phyloP scores from a whole-genome alignment of 1,139 yeast species.

The Taiozyma sp. region DNA sequence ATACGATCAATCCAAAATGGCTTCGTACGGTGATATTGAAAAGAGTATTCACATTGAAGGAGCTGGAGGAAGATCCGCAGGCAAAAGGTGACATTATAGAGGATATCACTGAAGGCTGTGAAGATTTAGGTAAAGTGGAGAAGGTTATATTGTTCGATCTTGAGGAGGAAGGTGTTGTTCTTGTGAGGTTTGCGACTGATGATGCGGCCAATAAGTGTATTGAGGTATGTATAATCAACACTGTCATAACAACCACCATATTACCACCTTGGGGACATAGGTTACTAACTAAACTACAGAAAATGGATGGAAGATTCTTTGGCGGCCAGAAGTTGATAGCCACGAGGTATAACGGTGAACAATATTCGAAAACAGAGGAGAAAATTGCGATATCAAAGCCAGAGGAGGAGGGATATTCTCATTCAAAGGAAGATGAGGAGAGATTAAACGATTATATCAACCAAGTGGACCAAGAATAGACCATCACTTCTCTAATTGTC shows the following conservation, averaged over 20 bases:
- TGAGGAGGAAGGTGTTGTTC: constrained; percentile 49
- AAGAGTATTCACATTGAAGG: constrained; percentile 44
- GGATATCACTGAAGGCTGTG: constrained; percentile 65
- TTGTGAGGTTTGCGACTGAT: constrained; percentile 43
- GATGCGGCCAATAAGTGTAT: constrained; percentile 47
- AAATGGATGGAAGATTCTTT: constrained; percentile 58
- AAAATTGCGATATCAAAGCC: background rate
- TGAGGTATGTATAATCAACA: constrained; percentile 10
- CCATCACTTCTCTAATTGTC: background rate
- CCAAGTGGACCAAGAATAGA: constrained; percentile 1
- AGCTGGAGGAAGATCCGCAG: constrained; percentile 37
- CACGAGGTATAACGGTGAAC: constrained; percentile 39
- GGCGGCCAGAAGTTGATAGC: constrained; percentile 56
- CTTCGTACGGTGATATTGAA: constrained; percentile 33
- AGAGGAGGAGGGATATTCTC: background rate
- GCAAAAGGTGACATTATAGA: constrained; percentile 51
- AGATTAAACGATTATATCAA: constrained; percentile 37
- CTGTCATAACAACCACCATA: too few species aligned
- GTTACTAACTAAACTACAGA: constrained; percentile 1
- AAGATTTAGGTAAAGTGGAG: constrained; percentile 47
- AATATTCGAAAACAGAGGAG: constrained; percentile 21
- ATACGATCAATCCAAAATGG: constrained; percentile 19
- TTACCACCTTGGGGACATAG: background rate
- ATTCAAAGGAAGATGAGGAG: constrained; percentile 25
- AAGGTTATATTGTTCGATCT: constrained; percentile 44